These are phyloP conservation scores for Auriscalpium microsporum DNA, from an alignment of 768 basidiomycete species.

Conservation along the genomic window DNA sequence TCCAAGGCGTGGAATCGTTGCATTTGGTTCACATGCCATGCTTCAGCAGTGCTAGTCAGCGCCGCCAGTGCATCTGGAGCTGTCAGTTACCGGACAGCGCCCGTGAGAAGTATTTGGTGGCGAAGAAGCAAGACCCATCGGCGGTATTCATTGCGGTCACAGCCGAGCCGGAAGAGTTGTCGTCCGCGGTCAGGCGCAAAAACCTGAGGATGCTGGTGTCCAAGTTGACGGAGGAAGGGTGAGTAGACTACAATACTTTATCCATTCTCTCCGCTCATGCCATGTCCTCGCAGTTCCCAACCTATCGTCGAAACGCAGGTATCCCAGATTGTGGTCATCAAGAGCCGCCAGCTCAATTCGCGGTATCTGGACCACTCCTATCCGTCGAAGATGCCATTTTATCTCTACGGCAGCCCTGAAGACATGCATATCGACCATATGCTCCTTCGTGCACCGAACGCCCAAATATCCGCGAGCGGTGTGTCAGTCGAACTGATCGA, in stretches of 20 bases:
- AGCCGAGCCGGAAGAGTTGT: conserved; percentile 9
- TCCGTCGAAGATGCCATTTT: conserved; percentile 29
- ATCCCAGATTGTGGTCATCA: conserved; percentile 24
- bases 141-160: conserved; percentile 17
- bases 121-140: conserved; percentile 11
- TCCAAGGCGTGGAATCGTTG: conserved; percentile 28
- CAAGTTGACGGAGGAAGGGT: conserved; percentile 10
- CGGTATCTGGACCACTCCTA: conserved; percentile 25
- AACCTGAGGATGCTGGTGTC: conserved; percentile 4
- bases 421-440: conserved; percentile 29
- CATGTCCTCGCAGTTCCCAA: background rate
- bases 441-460: conserved; percentile 17
- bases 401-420: conserved; percentile 27
- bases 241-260: background rate
- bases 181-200: conserved; percentile 4
- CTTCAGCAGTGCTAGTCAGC: conserved; percentile 30
- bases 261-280: conserved; percentile 1
- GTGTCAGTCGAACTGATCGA: conserved; percentile 8
- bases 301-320: conserved; percentile 9
- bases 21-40: conserved; percentile 28
- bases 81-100: conserved; percentile 19
- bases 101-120: conserved; percentile 11
- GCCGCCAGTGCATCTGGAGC: conserved; percentile 31
- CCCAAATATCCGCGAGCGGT: conserved; percentile 15
- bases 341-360: conserved; percentile 22